These are phyloP conservation scores for Kwoniella sp. DNA, from an alignment of 768 basidiomycete species.

Conservation along the genomic window DNA sequence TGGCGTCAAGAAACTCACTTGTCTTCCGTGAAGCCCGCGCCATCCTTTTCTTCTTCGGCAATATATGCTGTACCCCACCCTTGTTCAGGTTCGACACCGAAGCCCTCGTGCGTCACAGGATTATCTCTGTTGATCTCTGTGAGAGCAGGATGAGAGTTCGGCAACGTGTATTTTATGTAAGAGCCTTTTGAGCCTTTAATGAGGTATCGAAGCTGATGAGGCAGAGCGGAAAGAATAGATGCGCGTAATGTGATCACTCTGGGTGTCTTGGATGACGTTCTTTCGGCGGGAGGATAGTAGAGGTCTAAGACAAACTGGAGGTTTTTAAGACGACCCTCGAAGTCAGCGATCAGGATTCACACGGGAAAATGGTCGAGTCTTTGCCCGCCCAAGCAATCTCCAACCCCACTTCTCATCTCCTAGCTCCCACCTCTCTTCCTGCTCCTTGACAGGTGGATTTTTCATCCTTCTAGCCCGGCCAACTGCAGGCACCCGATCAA, in stretches of 20 bases:
- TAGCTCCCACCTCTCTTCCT: background rate
- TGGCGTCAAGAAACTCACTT: conserved; percentile 3
- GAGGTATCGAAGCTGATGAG: conserved; percentile 69
- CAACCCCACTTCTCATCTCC: no score
- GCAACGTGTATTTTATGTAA: conserved; percentile 64
- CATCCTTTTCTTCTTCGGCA: conserved; percentile 73
- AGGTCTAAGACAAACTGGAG: conserved; percentile 49
- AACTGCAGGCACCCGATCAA: no score
- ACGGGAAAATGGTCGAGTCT: no score
- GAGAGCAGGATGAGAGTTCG: conserved; percentile 12
- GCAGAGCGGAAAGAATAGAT: conserved; percentile 68
- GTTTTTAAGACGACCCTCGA: background rate
- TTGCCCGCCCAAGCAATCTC: no score
- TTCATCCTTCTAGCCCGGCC: no score
- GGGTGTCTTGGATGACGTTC: conserved; percentile 53
- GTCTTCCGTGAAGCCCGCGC: conserved; percentile 13
- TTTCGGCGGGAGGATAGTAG: conserved; percentile 43
- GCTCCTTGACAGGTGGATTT: no score
- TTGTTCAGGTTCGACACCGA: conserved; percentile 49
- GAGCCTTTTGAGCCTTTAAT: conserved; percentile 73
- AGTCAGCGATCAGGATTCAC: conserved; percentile 1
- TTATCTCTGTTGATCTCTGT: conserved; percentile 55
- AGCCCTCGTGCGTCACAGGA: conserved; percentile 76
- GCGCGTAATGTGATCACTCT: conserved; percentile 70
- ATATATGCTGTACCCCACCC: conserved; percentile 61